Evolutionary conservation across 2,329 filamentous ascomycete genomes (phyloP), one percentile per base, ranked within the genome.

Genomic region (Clarireedia hainanense): DNA sequence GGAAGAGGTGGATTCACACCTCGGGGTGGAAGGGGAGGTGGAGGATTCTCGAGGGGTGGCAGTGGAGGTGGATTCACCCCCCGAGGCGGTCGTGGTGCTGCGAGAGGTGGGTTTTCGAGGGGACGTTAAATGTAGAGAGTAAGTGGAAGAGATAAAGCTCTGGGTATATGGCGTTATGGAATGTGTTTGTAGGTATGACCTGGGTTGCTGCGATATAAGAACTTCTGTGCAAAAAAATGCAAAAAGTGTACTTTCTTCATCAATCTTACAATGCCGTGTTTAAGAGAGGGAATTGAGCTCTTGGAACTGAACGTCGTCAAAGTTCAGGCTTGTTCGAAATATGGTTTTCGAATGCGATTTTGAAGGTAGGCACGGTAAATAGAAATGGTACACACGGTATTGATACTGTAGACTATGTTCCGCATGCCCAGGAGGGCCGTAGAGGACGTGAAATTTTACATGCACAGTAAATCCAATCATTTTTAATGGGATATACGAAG

Each of bases 1-100:
- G 52, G 52, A 47, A 71, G 78, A 62, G 78, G 80, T 61, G 76
- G 75, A 15, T 74, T 74, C 64, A 74, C 71, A 56, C 70, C 71
- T 43, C 68, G 76, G 61, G 72, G 75, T 55, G 70, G 73, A 43
- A 70, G 78, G 42, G 64, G 66, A 53, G 66, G 66, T 14, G 61
- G 65, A 37, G 69, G 69, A 14, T 70, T 70, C 57, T 68, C 67
- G 20, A 65, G 70, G 50, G 66, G 66, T 50, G 66, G 67, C n/a
- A 52, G 61, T 23, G 59, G 65, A 24, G 63, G 67, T 52, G 68
- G 66, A 9, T 68, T 68, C 50, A 60, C 65, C 53, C 58, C 64
- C 37, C 62, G 67, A 62, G 67, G 67, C 26, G 52, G 52, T 34
- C 59, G 67, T 60, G 67, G 67, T 43, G 64, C 61, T 57, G 55